These are phyloP conservation scores for Mortierella sp. DNA, from an alignment of 371 early-diverging fungal genomes.

Conservation along the genomic window DNA sequence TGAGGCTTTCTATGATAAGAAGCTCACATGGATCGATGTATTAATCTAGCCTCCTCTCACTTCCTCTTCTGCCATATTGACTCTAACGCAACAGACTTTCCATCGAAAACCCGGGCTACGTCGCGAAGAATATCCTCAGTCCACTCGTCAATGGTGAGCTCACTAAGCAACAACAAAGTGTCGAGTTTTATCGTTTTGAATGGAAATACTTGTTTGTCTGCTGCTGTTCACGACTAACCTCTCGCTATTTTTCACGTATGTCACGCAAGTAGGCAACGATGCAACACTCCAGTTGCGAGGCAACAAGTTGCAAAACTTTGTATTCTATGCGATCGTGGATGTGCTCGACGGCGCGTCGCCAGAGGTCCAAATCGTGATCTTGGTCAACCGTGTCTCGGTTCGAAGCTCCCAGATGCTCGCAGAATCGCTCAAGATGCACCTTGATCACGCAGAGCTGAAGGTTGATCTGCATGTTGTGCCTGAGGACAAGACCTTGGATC, in stretches of 20 bases:
- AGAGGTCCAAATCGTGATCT: conserved; percentile 23
- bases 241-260: neutral
- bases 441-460: conserved; percentile 11
- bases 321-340: conserved; percentile 29
- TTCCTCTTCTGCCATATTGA: neutral
- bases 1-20: neutral
- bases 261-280: conserved; percentile 30
- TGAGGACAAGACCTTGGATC: conserved; percentile 10
- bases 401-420: conserved; percentile 28
- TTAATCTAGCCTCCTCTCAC: neutral
- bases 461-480: conserved; percentile 12
- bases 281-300: conserved; percentile 40
- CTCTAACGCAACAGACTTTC: neutral
- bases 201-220: neutral
- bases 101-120: conserved; percentile 13
- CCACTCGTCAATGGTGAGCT: conserved; percentile 31
- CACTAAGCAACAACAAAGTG: neutral
- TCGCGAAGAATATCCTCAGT: conserved; percentile 25
- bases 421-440: conserved; percentile 14
- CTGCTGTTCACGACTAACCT: neutral
- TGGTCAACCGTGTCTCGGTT: conserved; percentile 32
- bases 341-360: conserved; percentile 19
- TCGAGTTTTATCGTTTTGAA: neutral
- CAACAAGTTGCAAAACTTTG: conserved; percentile 15
- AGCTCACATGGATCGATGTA: neutral